A percentile compares a stretch with the other conserved stretches of the same genome.
phyloP scores from a whole-genome alignment of 202 grass and related monocot genomes.

The Panicum virgatum region DNA sequence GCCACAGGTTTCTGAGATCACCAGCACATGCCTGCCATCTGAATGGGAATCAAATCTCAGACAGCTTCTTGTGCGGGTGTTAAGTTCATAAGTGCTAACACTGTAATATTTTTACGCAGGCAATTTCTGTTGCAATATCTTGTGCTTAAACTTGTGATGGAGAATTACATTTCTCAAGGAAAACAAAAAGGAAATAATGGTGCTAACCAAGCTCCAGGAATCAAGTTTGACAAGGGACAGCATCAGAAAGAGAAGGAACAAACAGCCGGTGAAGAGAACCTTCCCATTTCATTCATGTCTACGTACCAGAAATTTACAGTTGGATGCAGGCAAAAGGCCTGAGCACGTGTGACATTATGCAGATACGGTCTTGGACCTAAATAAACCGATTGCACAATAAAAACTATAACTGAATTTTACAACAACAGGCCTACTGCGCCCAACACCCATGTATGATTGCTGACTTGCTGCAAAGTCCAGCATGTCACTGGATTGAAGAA shows the following conservation, averaged over 20 bases:
- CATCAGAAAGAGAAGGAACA: background rate
- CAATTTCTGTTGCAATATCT: background rate
- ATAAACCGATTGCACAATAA: slow-evolving; percentile 6
- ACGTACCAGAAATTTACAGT: slow-evolving; percentile 44
- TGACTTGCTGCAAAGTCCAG: slow-evolving; percentile 13
- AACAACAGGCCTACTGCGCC: slow-evolving; percentile 15
- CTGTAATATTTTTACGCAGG: background rate
- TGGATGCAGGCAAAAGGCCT: slow-evolving; percentile 35
- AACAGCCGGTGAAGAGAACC: background rate
- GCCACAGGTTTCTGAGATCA: background rate
- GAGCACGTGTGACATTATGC: background rate
- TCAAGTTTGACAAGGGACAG: background rate
- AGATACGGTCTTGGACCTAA: background rate
- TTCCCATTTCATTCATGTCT: slow-evolving; percentile 8
- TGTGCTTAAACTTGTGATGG: background rate
- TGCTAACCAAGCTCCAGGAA: background rate
- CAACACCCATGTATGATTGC: slow-evolving; percentile 8
- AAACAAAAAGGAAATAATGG: background rate
- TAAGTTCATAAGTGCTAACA: background rate
- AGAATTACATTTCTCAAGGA: background rate
- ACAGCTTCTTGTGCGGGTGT: background rate
- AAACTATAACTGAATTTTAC: slow-evolving; percentile 10
- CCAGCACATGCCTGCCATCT: background rate
- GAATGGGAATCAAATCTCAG: background rate
- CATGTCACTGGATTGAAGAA: slow-evolving; percentile 1